Evolutionary conservation across 371 early-diverging fungal genomes (phyloP).

Genomic region (Conidiobolus incongruus): DNA sequence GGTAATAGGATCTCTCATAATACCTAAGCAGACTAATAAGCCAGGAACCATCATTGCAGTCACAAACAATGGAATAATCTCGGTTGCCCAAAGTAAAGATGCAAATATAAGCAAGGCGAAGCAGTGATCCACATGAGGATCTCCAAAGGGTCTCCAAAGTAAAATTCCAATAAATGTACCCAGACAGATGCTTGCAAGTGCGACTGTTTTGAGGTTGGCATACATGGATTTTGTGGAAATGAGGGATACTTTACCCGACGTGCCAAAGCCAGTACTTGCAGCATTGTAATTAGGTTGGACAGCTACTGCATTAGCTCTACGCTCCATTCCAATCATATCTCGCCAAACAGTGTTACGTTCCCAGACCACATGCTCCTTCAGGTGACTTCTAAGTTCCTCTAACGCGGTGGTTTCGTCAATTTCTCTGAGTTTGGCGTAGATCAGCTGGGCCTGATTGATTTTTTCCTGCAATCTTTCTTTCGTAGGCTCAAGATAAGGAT

Average conservation of each 20-base stretch:
- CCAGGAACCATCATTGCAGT: conserved; percentile 79
- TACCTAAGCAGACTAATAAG: conserved; percentile 57
- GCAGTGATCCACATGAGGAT: conserved; percentile 42
- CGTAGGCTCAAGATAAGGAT: conserved; percentile 34
- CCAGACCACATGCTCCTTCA: conserved; percentile 82
- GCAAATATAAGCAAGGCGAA: conserved; percentile 75
- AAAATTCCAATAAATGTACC: conserved; percentile 25
- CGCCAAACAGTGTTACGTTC: conserved; percentile 94
- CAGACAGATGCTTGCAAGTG: no score
- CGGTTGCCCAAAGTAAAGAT: conserved; percentile 65
- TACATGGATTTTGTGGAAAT: no score
- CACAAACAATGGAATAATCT: conserved; percentile 86
- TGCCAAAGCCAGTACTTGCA: neutral
- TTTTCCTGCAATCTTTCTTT: conserved; percentile 28
- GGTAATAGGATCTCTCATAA: conserved; percentile 39
- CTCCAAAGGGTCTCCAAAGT: conserved; percentile 23
- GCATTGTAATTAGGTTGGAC: conserved; percentile 11
- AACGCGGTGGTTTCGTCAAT: conserved; percentile 31
- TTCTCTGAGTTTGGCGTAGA: conserved; percentile 28
- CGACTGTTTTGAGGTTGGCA: no score
- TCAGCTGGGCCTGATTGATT: conserved; percentile 24
- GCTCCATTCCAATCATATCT: conserved; percentile 83
- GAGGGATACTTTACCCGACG: no score
- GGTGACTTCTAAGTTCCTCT: conserved; percentile 47
- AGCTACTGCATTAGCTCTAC: conserved; percentile 46